Evolutionary conservation across 129 eudicot species (phyloP).

Genomic region (Artemisia tridentata): DNA sequence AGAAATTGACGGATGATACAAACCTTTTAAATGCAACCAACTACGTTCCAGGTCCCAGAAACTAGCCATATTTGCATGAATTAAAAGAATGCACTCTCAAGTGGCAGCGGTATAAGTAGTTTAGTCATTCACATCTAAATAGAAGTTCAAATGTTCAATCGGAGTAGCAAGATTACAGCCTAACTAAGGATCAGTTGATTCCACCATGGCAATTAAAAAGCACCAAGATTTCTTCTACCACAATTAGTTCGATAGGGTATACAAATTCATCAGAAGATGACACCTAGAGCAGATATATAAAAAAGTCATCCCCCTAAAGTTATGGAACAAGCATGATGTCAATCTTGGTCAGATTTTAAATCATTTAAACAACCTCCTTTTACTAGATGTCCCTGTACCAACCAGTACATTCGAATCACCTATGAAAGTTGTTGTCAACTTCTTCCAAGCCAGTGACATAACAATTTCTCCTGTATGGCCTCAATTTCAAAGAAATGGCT

Average conservation of each 20-base stretch:
- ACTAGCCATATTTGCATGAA: not conserved
- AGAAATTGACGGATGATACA: not conserved
- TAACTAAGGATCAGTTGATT: not conserved
- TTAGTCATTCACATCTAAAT: not conserved
- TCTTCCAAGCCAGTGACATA: no score
- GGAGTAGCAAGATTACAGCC: not conserved
- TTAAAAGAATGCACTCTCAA: not conserved
- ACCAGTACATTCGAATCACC: no score
- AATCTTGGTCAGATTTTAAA: no score
- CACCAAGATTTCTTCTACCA: not conserved
- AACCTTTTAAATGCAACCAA: not conserved
- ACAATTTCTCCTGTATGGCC: no score
- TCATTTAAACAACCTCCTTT: no score
- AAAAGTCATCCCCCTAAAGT: no score
- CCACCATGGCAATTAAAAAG: not conserved
- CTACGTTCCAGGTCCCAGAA: not conserved
- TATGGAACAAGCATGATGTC: no score
- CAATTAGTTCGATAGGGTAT: not conserved
- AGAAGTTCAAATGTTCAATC: not conserved
- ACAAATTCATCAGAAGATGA: not conserved
- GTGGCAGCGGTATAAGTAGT: not conserved
- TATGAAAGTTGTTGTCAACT: no score
- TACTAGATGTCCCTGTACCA: no score
- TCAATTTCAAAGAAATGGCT: no score
- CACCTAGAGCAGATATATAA: not conserved